Percentiles rank a stretch among this genome's conserved stretches.
phyloP scores from a whole-genome alignment of 2,329 filamentous ascomycete genomes.

The Calonectria henricotiae region DNA sequence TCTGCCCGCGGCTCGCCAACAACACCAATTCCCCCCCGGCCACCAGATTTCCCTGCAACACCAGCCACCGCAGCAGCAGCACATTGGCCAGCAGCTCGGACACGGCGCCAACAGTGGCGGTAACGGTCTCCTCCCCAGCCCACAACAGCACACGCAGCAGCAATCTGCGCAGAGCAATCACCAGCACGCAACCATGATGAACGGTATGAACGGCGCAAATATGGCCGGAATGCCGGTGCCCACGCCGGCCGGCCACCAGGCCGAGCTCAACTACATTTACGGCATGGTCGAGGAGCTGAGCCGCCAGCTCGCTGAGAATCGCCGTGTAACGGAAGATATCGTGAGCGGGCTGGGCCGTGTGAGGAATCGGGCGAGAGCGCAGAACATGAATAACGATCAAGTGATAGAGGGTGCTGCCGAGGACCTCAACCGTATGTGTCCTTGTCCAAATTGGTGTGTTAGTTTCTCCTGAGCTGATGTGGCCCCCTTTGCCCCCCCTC shows the following conservation, averaged over 20 bases:
- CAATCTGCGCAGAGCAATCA: conserved; percentile 49
- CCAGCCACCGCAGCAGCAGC: conserved; percentile 44
- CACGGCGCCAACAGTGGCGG: conserved; percentile 21
- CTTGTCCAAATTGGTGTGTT: background rate
- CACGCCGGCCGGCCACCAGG: conserved; percentile 78
- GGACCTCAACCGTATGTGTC: conserved; percentile 69
- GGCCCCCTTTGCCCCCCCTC: background rate
- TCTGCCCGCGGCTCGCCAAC: conserved; percentile 48
- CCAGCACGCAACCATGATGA: conserved; percentile 59
- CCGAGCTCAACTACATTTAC: conserved; percentile 79
- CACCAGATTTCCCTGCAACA: conserved; percentile 32
- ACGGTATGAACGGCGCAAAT: conserved; percentile 67
- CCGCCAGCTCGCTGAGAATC: conserved; percentile 75
- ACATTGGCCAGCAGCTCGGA: conserved; percentile 30
- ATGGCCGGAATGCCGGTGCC: conserved; percentile 69
- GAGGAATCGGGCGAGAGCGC: conserved; percentile 70
- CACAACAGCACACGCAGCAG: conserved; percentile 45
- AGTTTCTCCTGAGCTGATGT: conserved; percentile 23
- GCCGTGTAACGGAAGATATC: conserved; percentile 75
- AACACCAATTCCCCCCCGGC: conserved; percentile 42
- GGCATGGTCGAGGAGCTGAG: conserved; percentile 79
- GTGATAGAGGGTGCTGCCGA: conserved; percentile 71
- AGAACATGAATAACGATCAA: conserved; percentile 72
- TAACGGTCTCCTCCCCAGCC: conserved; percentile 23
- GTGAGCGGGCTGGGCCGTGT: conserved; percentile 76